Percentiles rank a stretch among this genome's conserved stretches.
phyloP scores from a whole-genome alignment of 495 filamentous ascomycete genomes.

The Parathielavia appendiculata region DNA sequence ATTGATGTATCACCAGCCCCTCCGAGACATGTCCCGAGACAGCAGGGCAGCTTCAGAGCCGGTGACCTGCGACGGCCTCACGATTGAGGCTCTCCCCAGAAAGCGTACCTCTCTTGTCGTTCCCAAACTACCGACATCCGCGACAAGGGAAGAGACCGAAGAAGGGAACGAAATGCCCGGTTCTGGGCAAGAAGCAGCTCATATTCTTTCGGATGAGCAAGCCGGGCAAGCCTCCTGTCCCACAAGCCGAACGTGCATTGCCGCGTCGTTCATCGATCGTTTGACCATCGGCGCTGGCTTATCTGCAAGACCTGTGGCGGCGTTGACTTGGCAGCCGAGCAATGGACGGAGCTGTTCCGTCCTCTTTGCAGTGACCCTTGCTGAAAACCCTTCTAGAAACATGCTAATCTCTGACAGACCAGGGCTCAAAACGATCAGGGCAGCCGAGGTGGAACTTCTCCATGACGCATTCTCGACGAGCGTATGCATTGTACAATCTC shows the following conservation, averaged over 20 bases:
- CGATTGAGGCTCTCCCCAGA: not conserved
- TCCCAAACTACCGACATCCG: constrained; percentile 14
- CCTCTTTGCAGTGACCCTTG: constrained; percentile 4
- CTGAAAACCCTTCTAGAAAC: constrained; percentile 24
- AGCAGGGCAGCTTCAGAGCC: not conserved
- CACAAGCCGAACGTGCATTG: not conserved
- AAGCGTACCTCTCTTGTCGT: not conserved
- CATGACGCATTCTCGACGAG: constrained; percentile 6
- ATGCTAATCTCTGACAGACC: constrained; percentile 11
- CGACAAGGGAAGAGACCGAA: constrained; percentile 1
- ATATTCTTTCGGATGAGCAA: not conserved
- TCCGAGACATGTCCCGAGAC: constrained; percentile 10
- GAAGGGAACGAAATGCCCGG: not conserved
- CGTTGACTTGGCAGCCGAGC: constrained; percentile 2
- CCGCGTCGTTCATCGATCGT: not conserved
- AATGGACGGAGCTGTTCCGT: not conserved
- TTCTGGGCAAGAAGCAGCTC: not conserved
- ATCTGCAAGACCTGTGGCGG: not conserved
- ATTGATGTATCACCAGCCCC: not conserved
- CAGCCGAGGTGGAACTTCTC: constrained; percentile 9
- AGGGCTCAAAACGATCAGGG: constrained; percentile 6
- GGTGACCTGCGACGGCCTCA: not conserved
- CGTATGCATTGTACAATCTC: not conserved
- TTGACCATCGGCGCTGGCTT: not conserved
- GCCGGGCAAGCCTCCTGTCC: not conserved